Evolutionary conservation across 2,329 filamentous ascomycete species (phyloP), one percentile per base, ranked within the genome.

Genomic region (Orbilia javanica): DNA sequence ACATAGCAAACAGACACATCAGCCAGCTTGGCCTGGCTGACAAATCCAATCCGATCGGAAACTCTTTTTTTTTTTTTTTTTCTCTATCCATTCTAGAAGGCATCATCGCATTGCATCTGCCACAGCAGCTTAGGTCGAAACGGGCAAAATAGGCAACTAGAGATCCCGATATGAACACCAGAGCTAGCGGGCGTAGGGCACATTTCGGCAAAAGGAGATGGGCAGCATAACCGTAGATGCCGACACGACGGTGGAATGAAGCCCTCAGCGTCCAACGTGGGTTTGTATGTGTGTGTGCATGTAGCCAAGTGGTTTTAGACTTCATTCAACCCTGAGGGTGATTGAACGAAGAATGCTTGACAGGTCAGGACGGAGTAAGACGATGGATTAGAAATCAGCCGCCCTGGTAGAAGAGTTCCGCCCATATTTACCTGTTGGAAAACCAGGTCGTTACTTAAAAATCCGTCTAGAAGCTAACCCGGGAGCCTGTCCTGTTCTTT

Each of bases 351-450:
- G n/a, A n/a, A n/a, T n/a, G n/a, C n/a, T n/a, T n/a, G n/a, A n/a
- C n/a, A 36, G 3, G 34, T 36, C 13, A 11, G 34, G 13, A 36
- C 2, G 15, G 18, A 52, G 48, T 1, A 25, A 20, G 52, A 31
- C 36, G 53, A 10, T 22, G 62, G 69, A 73, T 73, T 73, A 73
- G 48, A 73, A 73, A 73, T 73, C 44, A 64, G 22, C 25, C 34
- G 48, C 63, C 70, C 70, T 67, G 63, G 53, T 52, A 68, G 63
- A 67, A 74, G 70, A 74, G 70, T 74, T 74, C 70, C 70, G 62
- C 52, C 60, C 34, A 18, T 31, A 36, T 22, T 22, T 57, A 36
- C n/a, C 20, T 20, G 18, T 46, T 39, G 11, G 34, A 11, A 5
- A 10, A 3, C 13, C 11, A 39, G 34, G 8, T 10, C 6, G 34